These are phyloP conservation scores for Aspergillus homomorphus DNA, from an alignment of 495 filamentous ascomycete genomes.

Conservation along the genomic window DNA sequence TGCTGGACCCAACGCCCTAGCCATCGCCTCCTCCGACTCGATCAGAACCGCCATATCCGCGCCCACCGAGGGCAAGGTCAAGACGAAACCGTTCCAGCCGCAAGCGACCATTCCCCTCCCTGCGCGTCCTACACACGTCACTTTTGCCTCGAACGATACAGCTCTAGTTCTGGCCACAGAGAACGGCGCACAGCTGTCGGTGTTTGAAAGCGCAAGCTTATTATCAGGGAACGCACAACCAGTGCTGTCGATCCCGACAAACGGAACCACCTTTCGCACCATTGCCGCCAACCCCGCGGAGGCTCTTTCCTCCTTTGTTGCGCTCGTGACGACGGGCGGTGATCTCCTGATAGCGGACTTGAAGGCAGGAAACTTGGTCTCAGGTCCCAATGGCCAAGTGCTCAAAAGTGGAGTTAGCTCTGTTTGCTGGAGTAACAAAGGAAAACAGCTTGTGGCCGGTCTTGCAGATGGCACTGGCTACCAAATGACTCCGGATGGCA, in stretches of 20 bases:
- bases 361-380: slow-evolving; percentile 57
- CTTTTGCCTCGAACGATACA: slow-evolving; percentile 81
- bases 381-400: slow-evolving; percentile 60
- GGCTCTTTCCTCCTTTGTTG: slow-evolving; percentile 52
- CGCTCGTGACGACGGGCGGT: slow-evolving; percentile 74
- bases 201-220: slow-evolving; percentile 71
- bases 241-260: slow-evolving; percentile 71
- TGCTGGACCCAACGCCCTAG: slow-evolving; percentile 74
- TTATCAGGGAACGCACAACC: slow-evolving; percentile 61
- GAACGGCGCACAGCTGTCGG: slow-evolving; percentile 73
- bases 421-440: slow-evolving; percentile 86
- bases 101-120: slow-evolving; percentile 68
- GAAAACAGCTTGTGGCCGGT: slow-evolving; percentile 90
- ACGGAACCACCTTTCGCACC: slow-evolving; percentile 67
- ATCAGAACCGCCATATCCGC: slow-evolving; percentile 71
- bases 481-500: slow-evolving; percentile 81
- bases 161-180: slow-evolving; percentile 83
- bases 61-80: slow-evolving; percentile 53
- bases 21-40: slow-evolving; percentile 72
- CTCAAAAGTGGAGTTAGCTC: slow-evolving; percentile 76
- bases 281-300: slow-evolving; percentile 78
- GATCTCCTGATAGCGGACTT: slow-evolving; percentile 82
- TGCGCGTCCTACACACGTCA: slow-evolving; percentile 78
- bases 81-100: slow-evolving; percentile 69
- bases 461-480: slow-evolving; percentile 74